phyloP scores from a whole-genome alignment of 768 basidiomycete species.

The Russula vinacea region DNA sequence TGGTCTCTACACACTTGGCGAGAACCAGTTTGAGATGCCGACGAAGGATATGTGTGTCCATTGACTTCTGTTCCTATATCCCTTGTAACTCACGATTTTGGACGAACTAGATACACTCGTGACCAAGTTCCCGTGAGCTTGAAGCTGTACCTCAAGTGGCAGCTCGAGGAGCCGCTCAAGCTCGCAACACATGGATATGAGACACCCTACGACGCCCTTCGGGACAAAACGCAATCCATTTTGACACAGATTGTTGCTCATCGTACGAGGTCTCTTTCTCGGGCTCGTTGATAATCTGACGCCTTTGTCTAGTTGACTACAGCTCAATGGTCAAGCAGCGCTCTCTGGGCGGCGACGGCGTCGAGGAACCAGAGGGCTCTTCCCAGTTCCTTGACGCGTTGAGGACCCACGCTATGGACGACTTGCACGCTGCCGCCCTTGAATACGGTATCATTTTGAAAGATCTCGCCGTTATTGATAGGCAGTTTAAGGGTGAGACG shows the following conservation, averaged over 20 bases:
- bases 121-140: constrained; percentile 84
- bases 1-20: constrained; percentile 75
- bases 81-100: not conserved
- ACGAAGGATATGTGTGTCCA: constrained; percentile 75
- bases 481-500: constrained; percentile 70
- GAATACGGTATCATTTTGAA: constrained; percentile 83
- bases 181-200: constrained; percentile 81
- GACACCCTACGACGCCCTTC: constrained; percentile 74
- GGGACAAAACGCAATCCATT: constrained; percentile 84
- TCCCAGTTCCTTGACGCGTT: constrained; percentile 81
- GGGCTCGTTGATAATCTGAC: constrained; percentile 8
- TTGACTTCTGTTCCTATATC: not conserved
- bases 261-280: constrained; percentile 48
- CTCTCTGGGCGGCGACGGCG: constrained; percentile 68
- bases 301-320: constrained; percentile 44
- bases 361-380: constrained; percentile 68
- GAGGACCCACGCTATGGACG: constrained; percentile 81
- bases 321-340: constrained; percentile 74
- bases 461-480: constrained; percentile 82
- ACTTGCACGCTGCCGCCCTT: constrained; percentile 73
- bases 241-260: constrained; percentile 84
- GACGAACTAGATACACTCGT: constrained; percentile 60
- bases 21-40: constrained; percentile 83
- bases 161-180: constrained; percentile 52
- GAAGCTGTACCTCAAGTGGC: constrained; percentile 82